phyloP scores from a whole-genome alignment of 2,329 filamentous ascomycete genomes.

The Fusarium sp. region DNA sequence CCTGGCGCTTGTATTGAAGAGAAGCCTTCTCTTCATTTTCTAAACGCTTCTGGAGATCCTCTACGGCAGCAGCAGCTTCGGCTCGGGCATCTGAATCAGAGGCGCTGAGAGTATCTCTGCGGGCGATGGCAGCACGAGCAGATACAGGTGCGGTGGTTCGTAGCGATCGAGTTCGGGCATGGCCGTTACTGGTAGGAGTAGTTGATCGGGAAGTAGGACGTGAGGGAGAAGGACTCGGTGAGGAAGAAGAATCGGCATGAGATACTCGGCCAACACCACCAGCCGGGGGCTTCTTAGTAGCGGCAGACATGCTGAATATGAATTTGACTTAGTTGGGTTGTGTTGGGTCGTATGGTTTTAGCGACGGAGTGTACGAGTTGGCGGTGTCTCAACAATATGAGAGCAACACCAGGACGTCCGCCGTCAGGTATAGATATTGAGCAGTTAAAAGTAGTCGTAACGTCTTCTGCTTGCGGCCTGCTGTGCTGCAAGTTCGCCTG shows the following conservation, averaged over 20 bases:
- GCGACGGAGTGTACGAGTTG: constrained; percentile 24
- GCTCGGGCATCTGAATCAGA: constrained; percentile 80
- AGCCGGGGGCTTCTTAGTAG: constrained; percentile 65
- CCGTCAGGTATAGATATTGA: constrained; percentile 33
- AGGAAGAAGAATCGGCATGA: constrained; percentile 53
- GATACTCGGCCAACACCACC: constrained; percentile 60
- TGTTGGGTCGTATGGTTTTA: constrained; percentile 28
- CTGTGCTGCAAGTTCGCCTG: constrained; percentile 41
- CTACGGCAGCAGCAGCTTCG: constrained; percentile 80
- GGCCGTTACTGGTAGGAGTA: constrained; percentile 52
- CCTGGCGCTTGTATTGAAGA: constrained; percentile 85
- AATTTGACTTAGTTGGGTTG: constrained; percentile 25
- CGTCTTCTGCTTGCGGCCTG: constrained; percentile 30
- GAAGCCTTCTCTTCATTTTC: constrained; percentile 82
- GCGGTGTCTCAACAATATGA: constrained; percentile 24
- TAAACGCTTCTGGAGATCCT: constrained; percentile 86
- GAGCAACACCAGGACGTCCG: constrained; percentile 18
- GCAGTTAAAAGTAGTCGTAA: constrained; percentile 14
- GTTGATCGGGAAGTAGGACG: constrained; percentile 59
- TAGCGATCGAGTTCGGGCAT: constrained; percentile 72
- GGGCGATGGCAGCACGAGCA: constrained; percentile 76
- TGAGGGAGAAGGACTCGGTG: constrained; percentile 54
- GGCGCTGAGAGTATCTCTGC: constrained; percentile 64
- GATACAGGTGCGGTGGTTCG: constrained; percentile 76
- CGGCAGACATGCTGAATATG: constrained; percentile 59